Conservation (phyloP, 2,329 filamentous ascomycete genomes). For the Dactylellina cionopaga region DNA sequence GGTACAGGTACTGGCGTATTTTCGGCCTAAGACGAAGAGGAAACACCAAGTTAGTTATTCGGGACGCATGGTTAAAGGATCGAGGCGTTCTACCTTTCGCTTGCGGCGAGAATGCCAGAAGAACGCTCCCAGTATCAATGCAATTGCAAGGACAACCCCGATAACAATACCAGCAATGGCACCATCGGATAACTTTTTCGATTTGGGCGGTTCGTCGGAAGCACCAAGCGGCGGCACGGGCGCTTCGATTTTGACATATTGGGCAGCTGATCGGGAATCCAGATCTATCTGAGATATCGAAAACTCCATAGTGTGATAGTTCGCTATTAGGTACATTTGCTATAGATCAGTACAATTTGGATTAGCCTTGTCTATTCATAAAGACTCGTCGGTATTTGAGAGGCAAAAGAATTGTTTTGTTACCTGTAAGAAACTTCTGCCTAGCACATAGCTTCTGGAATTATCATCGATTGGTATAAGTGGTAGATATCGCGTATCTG, state of each 20-base stretch:
- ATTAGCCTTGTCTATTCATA: not conserved
- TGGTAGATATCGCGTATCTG: conserved; percentile 29
- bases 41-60: not conserved
- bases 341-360: not conserved
- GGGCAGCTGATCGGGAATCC: conserved; percentile 8
- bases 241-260: conserved; percentile 35
- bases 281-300: conserved; percentile 43
- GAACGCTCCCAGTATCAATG: conserved; percentile 17
- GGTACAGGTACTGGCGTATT: conserved; percentile 24
- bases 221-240: conserved; percentile 11
- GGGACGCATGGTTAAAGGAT: not conserved
- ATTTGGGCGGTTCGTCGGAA: not conserved
- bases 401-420: not conserved
- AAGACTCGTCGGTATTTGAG: not conserved
- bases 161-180: conserved; percentile 47
- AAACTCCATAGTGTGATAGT: conserved; percentile 36
- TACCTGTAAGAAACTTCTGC: conserved; percentile 44
- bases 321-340: conserved; percentile 48
- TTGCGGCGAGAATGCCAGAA: conserved; percentile 25
- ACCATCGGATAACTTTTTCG: conserved; percentile 25
- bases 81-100: conserved; percentile 29
- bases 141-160: conserved; percentile 11
- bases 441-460: conserved; percentile 28
- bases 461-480: conserved; percentile 39
- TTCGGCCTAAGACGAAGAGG: not conserved